Base-by-base conservation (phyloP, 2,329 filamentous ascomycete species). In the Diaporthe batatas region DNA sequence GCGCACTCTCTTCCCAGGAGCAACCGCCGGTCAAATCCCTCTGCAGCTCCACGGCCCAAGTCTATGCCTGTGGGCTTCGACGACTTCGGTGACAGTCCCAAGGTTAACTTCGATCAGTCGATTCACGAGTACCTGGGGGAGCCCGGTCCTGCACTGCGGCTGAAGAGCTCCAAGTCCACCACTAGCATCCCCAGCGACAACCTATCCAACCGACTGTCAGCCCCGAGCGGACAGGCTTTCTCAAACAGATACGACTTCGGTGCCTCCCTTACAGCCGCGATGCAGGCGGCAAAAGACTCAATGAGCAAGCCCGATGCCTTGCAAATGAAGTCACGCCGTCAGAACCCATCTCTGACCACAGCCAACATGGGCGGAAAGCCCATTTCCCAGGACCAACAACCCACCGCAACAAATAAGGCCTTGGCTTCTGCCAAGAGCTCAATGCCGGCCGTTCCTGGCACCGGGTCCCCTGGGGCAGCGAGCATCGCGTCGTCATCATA, bases 191-290 rank as follows among this genome's bases (percentile, higher is more conserved):
- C 92, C 32, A 90, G 89, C 70, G 91, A 93, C 75, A 90, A 88
- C 76, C 79, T 91, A 25, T 79, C 88, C 77, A 82, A 86, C 78
- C 81, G 85, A 44, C 80, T 90, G 32, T 81, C 87, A 0, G 83
- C 88, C 2, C 88, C 89, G 0, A 91, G 89, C 76, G 90, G 91
- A 34, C 91, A 93, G 77, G 93, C 92, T 23, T 98, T 98, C 81
- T 93, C 94, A 59, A 95, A 95, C 82, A 93, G 96, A 70, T 99
- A 99, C 81, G 96, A 98, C 84, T 98, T 99, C 81, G 92, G 93
- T 74, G 94, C 94, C n/a, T 98, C 96, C 0, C 88, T 98, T 39
- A 92, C 89, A 69, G 94, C 95, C 68, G 95, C 94, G 16, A 92
- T 96, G 80, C 91, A 92, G 79, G 91, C 90, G 36, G 91, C 92